These are phyloP conservation scores for Fusarium sp. DNA, from an alignment of 2,329 filamentous ascomycete genomes.

Conservation along the genomic window DNA sequence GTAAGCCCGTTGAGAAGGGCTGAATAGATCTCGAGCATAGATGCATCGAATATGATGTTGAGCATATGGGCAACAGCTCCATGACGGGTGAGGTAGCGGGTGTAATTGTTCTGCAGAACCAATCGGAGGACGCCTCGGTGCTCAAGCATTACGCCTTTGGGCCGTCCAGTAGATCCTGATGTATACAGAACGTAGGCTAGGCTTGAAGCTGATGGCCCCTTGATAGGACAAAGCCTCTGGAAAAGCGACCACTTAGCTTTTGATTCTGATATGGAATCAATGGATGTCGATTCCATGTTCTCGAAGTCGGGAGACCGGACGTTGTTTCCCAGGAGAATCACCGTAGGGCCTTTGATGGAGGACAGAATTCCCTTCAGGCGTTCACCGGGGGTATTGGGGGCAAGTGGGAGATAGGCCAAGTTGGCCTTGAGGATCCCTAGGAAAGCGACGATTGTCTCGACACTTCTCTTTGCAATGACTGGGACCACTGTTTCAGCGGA, in stretches of 20 bases:
- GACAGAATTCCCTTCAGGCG: conserved; percentile 42
- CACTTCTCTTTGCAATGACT: conserved; percentile 39
- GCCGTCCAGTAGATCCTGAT: conserved; percentile 43
- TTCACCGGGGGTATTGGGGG: conserved; percentile 32
- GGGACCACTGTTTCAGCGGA: conserved; percentile 35
- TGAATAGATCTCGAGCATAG: conserved; percentile 24
- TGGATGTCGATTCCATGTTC: background rate
- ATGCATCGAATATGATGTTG: conserved; percentile 33
- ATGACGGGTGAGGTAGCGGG: background rate
- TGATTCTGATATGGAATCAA: background rate
- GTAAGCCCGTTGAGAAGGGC: conserved; percentile 30
- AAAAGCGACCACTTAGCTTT: too few species aligned
- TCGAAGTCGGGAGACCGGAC: background rate
- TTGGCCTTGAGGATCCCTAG: conserved; percentile 49
- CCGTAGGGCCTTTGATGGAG: conserved; percentile 15
- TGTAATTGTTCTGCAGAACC: background rate
- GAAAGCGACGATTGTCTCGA: conserved; percentile 40
- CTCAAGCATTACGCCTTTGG: conserved; percentile 33
- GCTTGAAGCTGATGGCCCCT: conserved; percentile 13
- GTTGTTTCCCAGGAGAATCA: conserved; percentile 30
- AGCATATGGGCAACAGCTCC: conserved; percentile 9
- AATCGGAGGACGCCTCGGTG: conserved; percentile 12
- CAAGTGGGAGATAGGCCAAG: conserved; percentile 47
- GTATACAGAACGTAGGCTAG: conserved; percentile 42
- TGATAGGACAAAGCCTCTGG: too few species aligned